phyloP scores from a whole-genome alignment of 1,284 basidiomycete genomes.

The Phellopilus nigrolimitatus region DNA sequence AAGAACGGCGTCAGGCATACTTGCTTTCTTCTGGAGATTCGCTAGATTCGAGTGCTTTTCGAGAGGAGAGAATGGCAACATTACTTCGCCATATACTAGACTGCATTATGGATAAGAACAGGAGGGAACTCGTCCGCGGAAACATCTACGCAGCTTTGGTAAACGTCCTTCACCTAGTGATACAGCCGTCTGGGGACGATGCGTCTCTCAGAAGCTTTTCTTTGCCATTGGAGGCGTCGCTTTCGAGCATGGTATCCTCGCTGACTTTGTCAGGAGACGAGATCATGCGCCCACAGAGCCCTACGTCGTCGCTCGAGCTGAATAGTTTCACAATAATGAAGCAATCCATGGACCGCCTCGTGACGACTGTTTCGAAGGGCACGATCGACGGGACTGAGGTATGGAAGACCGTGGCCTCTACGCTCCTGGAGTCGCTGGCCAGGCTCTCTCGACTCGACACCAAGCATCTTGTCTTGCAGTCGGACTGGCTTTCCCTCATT shows the following conservation, averaged over 20 bases:
- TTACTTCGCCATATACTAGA: constrained; percentile 78
- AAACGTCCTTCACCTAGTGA: constrained; percentile 79
- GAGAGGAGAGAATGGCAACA: constrained; percentile 73
- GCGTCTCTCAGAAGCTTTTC: background rate
- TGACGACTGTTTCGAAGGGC: constrained; percentile 79
- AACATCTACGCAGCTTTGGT: constrained; percentile 89
- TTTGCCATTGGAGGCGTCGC: background rate
- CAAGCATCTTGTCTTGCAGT: constrained; percentile 53
- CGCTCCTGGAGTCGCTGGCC: constrained; percentile 75
- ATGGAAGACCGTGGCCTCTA: constrained; percentile 95
- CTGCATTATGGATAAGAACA: constrained; percentile 72
- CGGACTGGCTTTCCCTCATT: too few relatives aligned
- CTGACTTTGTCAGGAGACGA: constrained; percentile 3
- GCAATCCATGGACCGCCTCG: constrained; percentile 65
- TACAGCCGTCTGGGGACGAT: constrained; percentile 29
- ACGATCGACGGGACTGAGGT: constrained; percentile 93
- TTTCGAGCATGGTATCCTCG: constrained; percentile 4
- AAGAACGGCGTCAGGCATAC: too few relatives aligned
- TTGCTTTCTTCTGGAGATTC: constrained; percentile 61
- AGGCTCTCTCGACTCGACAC: constrained; percentile 63
- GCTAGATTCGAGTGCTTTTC: constrained; percentile 59
- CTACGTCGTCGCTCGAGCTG: constrained; percentile 46
- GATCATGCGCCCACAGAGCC: constrained; percentile 23
- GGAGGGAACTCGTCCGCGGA: constrained; percentile 83
- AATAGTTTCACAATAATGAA: constrained; percentile 64